Evolutionary conservation across 352 stramenopile genomes (phyloP).

Genomic region (Sclerospora graminicola): DNA sequence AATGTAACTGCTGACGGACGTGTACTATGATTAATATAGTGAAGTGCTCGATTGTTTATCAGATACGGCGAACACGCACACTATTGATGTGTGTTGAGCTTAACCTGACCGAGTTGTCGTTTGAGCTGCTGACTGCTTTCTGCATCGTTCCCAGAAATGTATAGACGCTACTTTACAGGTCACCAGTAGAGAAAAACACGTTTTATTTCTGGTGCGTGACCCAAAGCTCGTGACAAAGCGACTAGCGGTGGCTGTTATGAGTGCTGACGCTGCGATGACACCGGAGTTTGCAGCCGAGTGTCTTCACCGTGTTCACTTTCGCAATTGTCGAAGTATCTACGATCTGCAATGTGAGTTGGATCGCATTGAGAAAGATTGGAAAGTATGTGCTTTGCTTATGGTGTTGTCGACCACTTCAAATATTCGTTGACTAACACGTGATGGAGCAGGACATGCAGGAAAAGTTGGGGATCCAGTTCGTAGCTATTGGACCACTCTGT

Average conservation of each 20-base stretch:
- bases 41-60: not conserved
- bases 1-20: not conserved
- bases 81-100: constrained; percentile 6
- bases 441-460: constrained; percentile 12
- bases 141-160: constrained; percentile 9
- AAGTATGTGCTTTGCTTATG: constrained; percentile 9
- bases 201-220: constrained; percentile 15
- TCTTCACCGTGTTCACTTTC: constrained; percentile 25
- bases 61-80: not conserved
- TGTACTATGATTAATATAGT: not conserved
- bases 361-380: constrained; percentile 13
- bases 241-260: constrained; percentile 10
- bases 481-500: constrained; percentile 27
- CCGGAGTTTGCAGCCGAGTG: constrained; percentile 10
- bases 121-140: not conserved
- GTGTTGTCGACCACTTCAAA: constrained; percentile 2
- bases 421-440: constrained; percentile 6
- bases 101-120: not conserved
- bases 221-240: constrained; percentile 19
- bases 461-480: constrained; percentile 1
- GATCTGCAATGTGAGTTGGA: constrained; percentile 27
- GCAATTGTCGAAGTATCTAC: constrained; percentile 23
- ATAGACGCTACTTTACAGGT: constrained; percentile 9
- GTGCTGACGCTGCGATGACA: constrained; percentile 3
- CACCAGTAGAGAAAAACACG: constrained; percentile 3